Conservation (phyloP, 768 basidiomycete species). For the Boletales sp. region DNA sequence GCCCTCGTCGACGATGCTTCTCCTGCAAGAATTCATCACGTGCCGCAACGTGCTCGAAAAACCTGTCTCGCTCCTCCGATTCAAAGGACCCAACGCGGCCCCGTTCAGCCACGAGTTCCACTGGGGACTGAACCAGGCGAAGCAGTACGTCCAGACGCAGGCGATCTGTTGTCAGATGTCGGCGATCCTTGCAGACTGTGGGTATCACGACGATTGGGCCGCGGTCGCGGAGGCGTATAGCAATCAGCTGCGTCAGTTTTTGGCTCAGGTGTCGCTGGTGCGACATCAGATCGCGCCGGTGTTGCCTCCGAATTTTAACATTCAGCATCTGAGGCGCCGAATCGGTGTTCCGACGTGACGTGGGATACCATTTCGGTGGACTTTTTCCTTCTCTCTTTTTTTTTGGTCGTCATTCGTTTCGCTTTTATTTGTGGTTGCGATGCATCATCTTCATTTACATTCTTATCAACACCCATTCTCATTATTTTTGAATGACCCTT, state of each 20-base stretch:
- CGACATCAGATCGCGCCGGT: slow-evolving; percentile 30
- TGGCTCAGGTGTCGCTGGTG: slow-evolving; percentile 29
- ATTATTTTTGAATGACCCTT: background rate
- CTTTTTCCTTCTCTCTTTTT: background rate
- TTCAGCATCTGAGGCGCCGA: slow-evolving; percentile 30
- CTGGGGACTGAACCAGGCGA: slow-evolving; percentile 25
- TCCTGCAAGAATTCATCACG: slow-evolving; percentile 26
- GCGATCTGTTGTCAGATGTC: slow-evolving; percentile 18
- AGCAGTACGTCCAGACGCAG: slow-evolving; percentile 25
- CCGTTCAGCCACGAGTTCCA: slow-evolving; percentile 27
- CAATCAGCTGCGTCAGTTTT: slow-evolving; percentile 27
- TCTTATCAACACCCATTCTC: background rate
- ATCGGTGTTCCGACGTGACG: slow-evolving; percentile 21
- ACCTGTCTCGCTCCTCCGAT: slow-evolving; percentile 21
- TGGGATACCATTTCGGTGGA: background rate
- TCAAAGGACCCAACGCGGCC: slow-evolving; percentile 30
- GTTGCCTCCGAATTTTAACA: slow-evolving; percentile 30
- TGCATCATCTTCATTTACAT: background rate
- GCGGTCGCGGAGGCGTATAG: slow-evolving; percentile 28
- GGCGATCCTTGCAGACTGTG: slow-evolving; percentile 24
- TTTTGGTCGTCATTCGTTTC: background rate
- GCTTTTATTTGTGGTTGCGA: background rate
- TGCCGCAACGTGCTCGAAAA: slow-evolving; percentile 18
- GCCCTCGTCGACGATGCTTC: slow-evolving; percentile 27
- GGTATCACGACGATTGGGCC: slow-evolving; percentile 27